Evolutionary conservation across 441 rosid species (phyloP), one percentile per base, ranked within the genome.

Genomic region (Corymbia citriodora): DNA sequence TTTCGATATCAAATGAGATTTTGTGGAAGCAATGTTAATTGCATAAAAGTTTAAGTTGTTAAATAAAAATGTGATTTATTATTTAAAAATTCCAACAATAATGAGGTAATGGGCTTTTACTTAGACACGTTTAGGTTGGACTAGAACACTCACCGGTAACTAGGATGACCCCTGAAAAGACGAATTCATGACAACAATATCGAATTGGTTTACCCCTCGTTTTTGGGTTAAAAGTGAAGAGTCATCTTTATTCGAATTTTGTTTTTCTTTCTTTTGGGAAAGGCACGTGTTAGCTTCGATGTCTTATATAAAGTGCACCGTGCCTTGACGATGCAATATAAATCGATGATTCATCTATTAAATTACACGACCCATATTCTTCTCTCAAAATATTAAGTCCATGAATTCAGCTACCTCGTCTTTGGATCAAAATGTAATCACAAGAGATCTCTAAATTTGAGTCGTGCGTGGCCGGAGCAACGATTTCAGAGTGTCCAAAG

Each of bases 11-110:
- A 14, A 7, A 63, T 63, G 1, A 63, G 9, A 63, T 27, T 63
- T 29, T 63, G 2, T 63, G 10, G 16, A 10, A 65, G 7, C 2
- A 4, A 1, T 65, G 21, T 1, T 1, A 65, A 65, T 8, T 65
- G 3, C 17, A 5, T 5, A 65, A 65, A 15, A 65, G 1, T 4
- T 65, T 31, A 65, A 31, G 2, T 18, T 65, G 11, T 65, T 65
- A 65, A 3, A 16, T 15, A 0, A 6, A n/a, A 0, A 36, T 6
- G 1, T 65, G 0, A 31, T n/a, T 65, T 1, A 1, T 65, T n/a
- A n/a, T 33, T 15, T 15, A 31, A 15, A 18, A 15, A n/a, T 65
- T 65, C 2, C 16, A 65, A 5, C 10, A 31, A 3, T 15, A n/a
- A 65, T 31, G 21, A 21, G 33, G 74, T 1, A 65, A 6, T 40